Evolutionary conservation across 805 yeast genomes (phyloP), one percentile per base, ranked within the genome.

Genomic region (Candida boleticola): DNA sequence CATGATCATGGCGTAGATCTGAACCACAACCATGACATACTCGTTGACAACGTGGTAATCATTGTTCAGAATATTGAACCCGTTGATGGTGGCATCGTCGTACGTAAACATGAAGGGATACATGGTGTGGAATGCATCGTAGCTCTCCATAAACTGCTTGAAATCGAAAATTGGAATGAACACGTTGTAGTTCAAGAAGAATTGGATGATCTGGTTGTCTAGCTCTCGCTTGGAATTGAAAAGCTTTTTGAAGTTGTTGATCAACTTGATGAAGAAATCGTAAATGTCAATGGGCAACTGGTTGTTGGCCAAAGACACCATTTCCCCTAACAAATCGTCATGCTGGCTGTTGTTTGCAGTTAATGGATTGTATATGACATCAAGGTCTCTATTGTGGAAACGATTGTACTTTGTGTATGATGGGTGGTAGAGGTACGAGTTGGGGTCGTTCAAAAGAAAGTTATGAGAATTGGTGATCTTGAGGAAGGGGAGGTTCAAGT

Each of bases 111-210:
- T 70, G 42, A 70, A 70, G 6, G 76, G 76, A 41, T 69, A 70
- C 74, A 69, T 68, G 5, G 74, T 69, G 45, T 71, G 76, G 45
- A 71, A 68, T 5, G 68, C 72, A 35, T 69, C 73, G 36, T 78
- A 78, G 39, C 72, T 70, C 49, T 71, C 72, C 71, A 77, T 77
- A 47, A 78, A 77, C 29, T 66, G 59, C 36, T 71, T 74, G 48
- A 74, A 77, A 49, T 77, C 82, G 46, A 78, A 68, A 6, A 78
- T 72, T 3, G 83, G 83, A 20, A 78, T 68, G 44, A 78, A 67
- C 18, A 73, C 69, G 58, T 78, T 78, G 54, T 74, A 74, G 53
- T 76, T 73, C 45, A 76, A 61, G 51, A 78, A 78, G 53, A 66
- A 78, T 31, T 75, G 68, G 51, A 64, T 61, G 18, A 78, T 66